Conservation (phyloP, 371 early-diverging fungal species). For the Lichtheimia ramosa region DNA sequence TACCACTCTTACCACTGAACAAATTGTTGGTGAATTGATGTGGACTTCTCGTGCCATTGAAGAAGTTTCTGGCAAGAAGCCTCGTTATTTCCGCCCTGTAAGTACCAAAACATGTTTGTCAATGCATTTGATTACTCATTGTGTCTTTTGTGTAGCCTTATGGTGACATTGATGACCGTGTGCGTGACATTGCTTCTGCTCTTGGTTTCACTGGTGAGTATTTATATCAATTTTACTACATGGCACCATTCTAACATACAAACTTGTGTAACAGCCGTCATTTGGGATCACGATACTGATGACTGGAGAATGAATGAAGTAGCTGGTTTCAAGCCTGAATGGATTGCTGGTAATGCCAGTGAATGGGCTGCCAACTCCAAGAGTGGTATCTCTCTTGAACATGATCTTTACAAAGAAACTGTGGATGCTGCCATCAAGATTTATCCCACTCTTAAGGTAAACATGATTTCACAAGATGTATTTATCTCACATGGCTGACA, state of each 20-base stretch:
- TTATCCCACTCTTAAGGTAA: slow-evolving; percentile 43
- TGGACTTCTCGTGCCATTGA: slow-evolving; percentile 67
- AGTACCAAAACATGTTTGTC: background rate
- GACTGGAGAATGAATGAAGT: slow-evolving; percentile 41
- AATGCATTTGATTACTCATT: background rate
- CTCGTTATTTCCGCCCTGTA: slow-evolving; percentile 47
- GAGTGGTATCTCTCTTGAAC: slow-evolving; percentile 56
- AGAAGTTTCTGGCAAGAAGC: slow-evolving; percentile 57
- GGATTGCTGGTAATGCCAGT: slow-evolving; percentile 47
- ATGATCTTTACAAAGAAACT: slow-evolving; percentile 51
- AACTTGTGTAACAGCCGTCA: slow-evolving; percentile 29
- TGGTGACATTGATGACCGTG: slow-evolving; percentile 69
- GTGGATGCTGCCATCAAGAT: slow-evolving; percentile 63
- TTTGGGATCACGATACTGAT: slow-evolving; percentile 49
- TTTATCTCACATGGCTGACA: background rate
- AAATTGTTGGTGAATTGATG: slow-evolving; percentile 70
- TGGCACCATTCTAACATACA: background rate
- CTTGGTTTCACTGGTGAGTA: slow-evolving; percentile 52
- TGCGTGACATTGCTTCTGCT: slow-evolving; percentile 56
- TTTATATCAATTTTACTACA: background rate
- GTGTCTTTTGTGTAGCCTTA: slow-evolving; percentile 41
- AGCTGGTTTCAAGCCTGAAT: slow-evolving; percentile 27
- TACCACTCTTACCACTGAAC: slow-evolving; percentile 61
- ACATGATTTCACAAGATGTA: background rate
- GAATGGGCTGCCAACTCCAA: slow-evolving; percentile 46